Evolutionary conservation across 495 filamentous ascomycete species (phyloP), one percentile per base, ranked within the genome.

Genomic region (Daldinia grandis): DNA sequence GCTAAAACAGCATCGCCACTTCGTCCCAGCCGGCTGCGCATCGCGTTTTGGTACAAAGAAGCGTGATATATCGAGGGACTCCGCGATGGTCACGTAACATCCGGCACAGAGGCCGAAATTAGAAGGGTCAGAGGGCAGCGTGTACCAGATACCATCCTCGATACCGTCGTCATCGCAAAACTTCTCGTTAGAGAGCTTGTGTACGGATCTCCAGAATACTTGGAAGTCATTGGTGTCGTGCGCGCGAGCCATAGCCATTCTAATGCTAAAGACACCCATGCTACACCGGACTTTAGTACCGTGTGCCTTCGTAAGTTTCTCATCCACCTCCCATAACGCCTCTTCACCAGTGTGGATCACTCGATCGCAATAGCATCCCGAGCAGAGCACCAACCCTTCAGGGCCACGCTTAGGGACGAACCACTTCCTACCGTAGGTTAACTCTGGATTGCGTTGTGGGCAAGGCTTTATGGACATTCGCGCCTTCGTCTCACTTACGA

Each of bases 281-380:
- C 42, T 24, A 3, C 42, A 81, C 24, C 37, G 58, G 4, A 77
- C 71, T 2, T 49, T 17, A 3, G 28, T 51, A 3, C 59, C 62
- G 4, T 17, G 12, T 6, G 66, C 35, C n/a, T 63, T 40, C 33
- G 74, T 49, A n/a, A 65, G 47, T 6, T 44, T 67, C 35, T 70
- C 55, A 28, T 17, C 65, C 0, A 66, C 64, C 37, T 74, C 59
- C 51, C 65, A 65, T 14, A 72, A 75, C 38, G 47, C 53, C n/a
- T 73, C 78, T 28, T 80, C 73, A 17, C 73, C 75, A 14, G 75
- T 68, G 7, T 77, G 78, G 12, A 76, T 60, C 17, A 79, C 74
- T 7, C 75, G 62, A 51, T 82, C 80, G 56, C 69, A 77, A 56
- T 77, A 82, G 38, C 80, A 82, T 5, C 74, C 76, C 25, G 74